Conservation (phyloP, 345 rosid species). For the Salix arbutifolia region DNA sequence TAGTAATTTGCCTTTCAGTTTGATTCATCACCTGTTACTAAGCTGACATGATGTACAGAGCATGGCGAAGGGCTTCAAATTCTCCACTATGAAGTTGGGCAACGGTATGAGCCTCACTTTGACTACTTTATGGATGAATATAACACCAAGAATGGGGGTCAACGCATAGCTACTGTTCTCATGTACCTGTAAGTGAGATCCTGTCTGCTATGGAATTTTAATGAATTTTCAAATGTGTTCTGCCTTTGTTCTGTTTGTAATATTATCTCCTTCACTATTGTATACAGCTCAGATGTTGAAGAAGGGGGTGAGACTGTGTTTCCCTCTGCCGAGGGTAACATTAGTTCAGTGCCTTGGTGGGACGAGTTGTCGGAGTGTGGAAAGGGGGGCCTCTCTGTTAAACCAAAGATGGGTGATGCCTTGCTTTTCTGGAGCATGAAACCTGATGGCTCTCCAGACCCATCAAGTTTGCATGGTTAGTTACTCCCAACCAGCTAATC, state of each 20-base stretch:
- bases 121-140: conserved; percentile 86
- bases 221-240: background rate
- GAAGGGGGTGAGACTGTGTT: conserved; percentile 97
- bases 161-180: conserved; percentile 88
- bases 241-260: conserved; percentile 4
- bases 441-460: conserved; percentile 76
- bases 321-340: conserved; percentile 81
- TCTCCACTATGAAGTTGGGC: conserved; percentile 92
- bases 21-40: background rate
- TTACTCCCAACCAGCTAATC: background rate
- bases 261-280: conserved; percentile 16
- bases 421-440: conserved; percentile 97
- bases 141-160: conserved; percentile 90
- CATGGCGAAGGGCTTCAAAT: conserved; percentile 95
- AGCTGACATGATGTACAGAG: conserved; percentile 41
- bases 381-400: conserved; percentile 74
- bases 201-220: background rate
- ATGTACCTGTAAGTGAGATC: conserved; percentile 80
- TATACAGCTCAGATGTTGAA: conserved; percentile 88
- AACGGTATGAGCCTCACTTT: conserved; percentile 87
- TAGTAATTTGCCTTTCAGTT: background rate
- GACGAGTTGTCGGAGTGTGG: conserved; percentile 83
- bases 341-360: conserved; percentile 88
- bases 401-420: conserved; percentile 96
- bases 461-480: conserved; percentile 92